Conservation (phyloP, 1,139 yeast species). For the Geotrichum candidum region DNA sequence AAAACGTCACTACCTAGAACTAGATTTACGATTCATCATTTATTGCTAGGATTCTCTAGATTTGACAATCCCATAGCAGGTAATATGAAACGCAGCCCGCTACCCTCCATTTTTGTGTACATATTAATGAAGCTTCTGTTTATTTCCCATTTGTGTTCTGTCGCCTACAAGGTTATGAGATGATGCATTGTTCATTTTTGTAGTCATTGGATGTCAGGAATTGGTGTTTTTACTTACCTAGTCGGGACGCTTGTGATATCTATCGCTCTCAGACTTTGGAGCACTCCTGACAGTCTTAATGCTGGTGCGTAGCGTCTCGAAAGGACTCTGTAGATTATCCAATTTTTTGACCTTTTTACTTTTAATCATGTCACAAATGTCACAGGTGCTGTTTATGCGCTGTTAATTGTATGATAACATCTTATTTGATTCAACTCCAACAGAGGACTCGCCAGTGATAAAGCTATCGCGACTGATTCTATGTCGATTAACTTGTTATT, state of each 20-base stretch:
- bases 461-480: neutral
- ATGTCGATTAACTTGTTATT: slow-evolving; percentile 11
- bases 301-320: neutral
- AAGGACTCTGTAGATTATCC: neutral
- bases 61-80: neutral
- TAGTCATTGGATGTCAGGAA: neutral
- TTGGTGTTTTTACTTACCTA: neutral
- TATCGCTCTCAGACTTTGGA: neutral
- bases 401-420: neutral
- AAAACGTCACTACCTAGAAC: neutral
- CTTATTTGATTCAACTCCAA: neutral
- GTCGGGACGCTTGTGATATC: neutral
- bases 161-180: slow-evolving; percentile 3
- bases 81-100: neutral
- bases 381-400: neutral
- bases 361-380: neutral
- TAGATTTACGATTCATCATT: neutral
- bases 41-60: neutral
- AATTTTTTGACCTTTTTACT: neutral
- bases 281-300: neutral
- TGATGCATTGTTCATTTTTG: slow-evolving; percentile 7
- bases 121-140: neutral
- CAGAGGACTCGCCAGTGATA: neutral
- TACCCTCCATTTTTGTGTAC: neutral
- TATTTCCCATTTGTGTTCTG: neutral